Evolutionary conservation across 2,329 filamentous ascomycete genomes (phyloP), one percentile per base, ranked within the genome.

Genomic region (Epichloe coenophiala): DNA sequence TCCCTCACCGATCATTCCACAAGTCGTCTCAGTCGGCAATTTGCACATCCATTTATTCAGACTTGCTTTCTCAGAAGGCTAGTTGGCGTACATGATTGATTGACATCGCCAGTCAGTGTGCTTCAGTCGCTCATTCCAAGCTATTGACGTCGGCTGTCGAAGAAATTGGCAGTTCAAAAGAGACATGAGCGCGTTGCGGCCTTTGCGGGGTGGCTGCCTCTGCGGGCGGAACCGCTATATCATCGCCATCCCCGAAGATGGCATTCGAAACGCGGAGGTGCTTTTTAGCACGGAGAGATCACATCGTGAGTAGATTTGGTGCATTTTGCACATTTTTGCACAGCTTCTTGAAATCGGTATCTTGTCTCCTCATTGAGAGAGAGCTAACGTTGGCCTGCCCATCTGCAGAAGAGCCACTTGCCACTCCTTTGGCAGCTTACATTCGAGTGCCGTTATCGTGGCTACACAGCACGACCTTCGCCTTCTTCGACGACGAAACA

Each of bases 221-320:
- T 96, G 90, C 66, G 88, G 89, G 51, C 81, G 90, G 54, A 95
- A 93, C 62, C 77, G 83, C 61, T 95, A 95, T 68, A 74, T 81
- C 52, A 80, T 95, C 57, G 69, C 78, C 44, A 74, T 91, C 23
- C 88, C 88, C 1, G 65, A 72, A 19, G 67, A 74, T 58, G 71
- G 76, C 40, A 67, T 70, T 39, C 70, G 80, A 36, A 68, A 75
- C 47, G 80, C 83, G 15, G 76, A 81, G 57, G 80, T 94, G 21
- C 78, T 88, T 55, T 93, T 95, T 63, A 84, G 88, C 65, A 81
- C 82, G 38, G 78, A 80, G 53, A 72, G 74, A 51, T 71, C 75
- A 39, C 85, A 87, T 59, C 81, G 89, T 95, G 80, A 68, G 86
- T 77, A 6, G 4, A 2, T n/a, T 9, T 3, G 15, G 15, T 44